These are phyloP conservation scores for Lanmaoa pseudosensibilis DNA, from an alignment of 768 basidiomycete genomes.

Conservation along the genomic window DNA sequence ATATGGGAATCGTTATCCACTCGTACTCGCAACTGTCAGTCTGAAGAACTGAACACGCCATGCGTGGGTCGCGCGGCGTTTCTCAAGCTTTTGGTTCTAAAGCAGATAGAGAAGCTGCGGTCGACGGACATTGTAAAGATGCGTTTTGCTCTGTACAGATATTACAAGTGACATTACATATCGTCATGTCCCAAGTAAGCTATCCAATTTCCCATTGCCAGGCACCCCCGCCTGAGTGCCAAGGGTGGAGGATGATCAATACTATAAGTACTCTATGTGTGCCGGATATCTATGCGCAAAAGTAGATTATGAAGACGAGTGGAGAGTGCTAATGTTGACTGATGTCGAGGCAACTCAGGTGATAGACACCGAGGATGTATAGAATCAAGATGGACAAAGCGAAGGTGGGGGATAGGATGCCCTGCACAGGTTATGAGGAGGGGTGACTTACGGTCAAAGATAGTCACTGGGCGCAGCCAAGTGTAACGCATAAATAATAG, in stretches of 20 bases:
- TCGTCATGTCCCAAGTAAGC: neutral
- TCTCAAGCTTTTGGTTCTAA: neutral
- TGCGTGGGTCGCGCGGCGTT: neutral
- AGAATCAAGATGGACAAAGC: slow-evolving; percentile 8
- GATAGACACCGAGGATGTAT: neutral
- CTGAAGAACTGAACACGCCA: slow-evolving; percentile 18
- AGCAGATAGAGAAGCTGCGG: neutral
- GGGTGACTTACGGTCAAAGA: neutral
- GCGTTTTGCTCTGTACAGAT: neutral
- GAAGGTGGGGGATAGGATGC: neutral
- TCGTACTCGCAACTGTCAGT: slow-evolving; percentile 7
- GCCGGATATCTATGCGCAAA: slow-evolving; percentile 23
- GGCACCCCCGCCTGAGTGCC: neutral
- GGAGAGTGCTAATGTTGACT: slow-evolving; percentile 6
- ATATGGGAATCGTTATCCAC: neutral
- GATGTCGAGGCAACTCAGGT: neutral
- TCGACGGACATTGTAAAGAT: neutral
- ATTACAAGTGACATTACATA: slow-evolving; percentile 3
- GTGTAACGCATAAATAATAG: slow-evolving; percentile 9
- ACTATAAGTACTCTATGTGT: slow-evolving; percentile 18
- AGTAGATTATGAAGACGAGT: slow-evolving; percentile 13
- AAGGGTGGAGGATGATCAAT: neutral
- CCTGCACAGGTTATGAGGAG: slow-evolving; percentile 4
- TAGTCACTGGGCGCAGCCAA: slow-evolving; percentile 3
- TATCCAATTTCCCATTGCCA: neutral